phyloP scores from a whole-genome alignment of 176 grass and related monocot species.

The Hordeum marinum region DNA sequence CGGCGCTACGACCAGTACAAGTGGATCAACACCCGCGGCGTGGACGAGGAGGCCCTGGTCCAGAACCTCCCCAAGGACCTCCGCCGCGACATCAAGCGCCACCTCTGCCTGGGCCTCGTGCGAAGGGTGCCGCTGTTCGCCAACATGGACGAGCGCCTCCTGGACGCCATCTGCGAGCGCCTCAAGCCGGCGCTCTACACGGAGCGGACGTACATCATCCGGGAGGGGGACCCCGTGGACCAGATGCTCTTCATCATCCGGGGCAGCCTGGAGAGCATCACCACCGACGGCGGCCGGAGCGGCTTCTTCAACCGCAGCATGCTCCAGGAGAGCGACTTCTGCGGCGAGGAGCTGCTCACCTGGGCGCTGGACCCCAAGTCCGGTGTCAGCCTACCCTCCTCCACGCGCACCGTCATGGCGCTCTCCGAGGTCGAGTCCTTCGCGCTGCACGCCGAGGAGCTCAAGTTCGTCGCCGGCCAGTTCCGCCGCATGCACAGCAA shows the following conservation, averaged over 20 bases:
- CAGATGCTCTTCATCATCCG: conserved; percentile 82
- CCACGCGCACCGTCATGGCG: conserved; percentile 69
- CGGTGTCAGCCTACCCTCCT: conserved; percentile 42
- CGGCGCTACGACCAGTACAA: conserved; percentile 79
- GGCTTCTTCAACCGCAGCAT: conserved; percentile 59
- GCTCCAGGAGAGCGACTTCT: conserved; percentile 59
- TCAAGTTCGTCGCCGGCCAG: conserved; percentile 70
- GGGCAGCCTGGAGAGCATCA: conserved; percentile 56
- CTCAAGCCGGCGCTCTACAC: conserved; percentile 62
- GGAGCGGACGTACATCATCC: conserved; percentile 48
- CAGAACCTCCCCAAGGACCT: conserved; percentile 76
- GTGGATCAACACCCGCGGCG: conserved; percentile 68
- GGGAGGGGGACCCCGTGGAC: conserved; percentile 66
- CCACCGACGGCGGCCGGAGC: conserved; percentile 58
- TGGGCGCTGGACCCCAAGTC: conserved; percentile 77
- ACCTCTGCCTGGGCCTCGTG: conserved; percentile 72
- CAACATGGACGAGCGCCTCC: conserved; percentile 80
- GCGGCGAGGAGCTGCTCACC: conserved; percentile 67
- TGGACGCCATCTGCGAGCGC: conserved; percentile 78
- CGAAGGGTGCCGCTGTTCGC: conserved; percentile 58
- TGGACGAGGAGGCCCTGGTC: conserved; percentile 68
- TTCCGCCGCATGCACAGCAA: conserved; percentile 70
- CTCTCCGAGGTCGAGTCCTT: conserved; percentile 69
- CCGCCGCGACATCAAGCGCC: conserved; percentile 78
- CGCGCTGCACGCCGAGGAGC: conserved; percentile 51